phyloP scores from a whole-genome alignment of 202 grass and related monocot species.

The Dendrocalamus latiflorus region DNA sequence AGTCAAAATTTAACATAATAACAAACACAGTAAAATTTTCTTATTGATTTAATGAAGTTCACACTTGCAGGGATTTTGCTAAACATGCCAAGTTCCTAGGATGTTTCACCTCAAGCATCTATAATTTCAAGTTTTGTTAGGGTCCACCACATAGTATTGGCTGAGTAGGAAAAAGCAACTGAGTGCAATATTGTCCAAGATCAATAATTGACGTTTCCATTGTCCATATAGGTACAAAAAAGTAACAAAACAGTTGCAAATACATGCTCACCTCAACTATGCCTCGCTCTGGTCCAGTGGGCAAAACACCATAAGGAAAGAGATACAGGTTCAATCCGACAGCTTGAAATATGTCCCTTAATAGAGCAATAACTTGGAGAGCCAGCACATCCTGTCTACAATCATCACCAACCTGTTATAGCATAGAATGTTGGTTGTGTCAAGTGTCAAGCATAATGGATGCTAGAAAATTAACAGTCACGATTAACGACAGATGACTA shows the following conservation, averaged over 20 bases:
- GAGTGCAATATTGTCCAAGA: not conserved
- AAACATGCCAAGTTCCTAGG: not conserved
- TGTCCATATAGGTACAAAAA: slow-evolving; percentile 15
- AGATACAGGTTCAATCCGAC: slow-evolving; percentile 93
- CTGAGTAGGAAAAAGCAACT: not conserved
- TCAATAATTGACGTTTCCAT: not conserved
- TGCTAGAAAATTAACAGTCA: no score
- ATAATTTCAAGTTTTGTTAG: not conserved
- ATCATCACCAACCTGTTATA: no score
- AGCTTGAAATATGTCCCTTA: slow-evolving; percentile 91
- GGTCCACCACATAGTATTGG: not conserved
- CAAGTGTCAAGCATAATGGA: no score
- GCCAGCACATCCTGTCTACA: no score
- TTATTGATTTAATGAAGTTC: not conserved
- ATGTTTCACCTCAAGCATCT: not conserved
- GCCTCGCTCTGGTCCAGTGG: slow-evolving; percentile 83
- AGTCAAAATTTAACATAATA: not conserved
- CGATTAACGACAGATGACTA: no score
- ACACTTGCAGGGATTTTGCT: slow-evolving; percentile 6
- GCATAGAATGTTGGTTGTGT: no score
- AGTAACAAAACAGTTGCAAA: not conserved
- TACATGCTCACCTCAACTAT: slow-evolving; percentile 79
- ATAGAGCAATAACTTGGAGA: no score
- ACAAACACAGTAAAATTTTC: not conserved
- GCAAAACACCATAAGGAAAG: slow-evolving; percentile 94